Percentiles rank a stretch among this genome's conserved stretches.
Evolutionary conservation across 2,329 filamentous ascomycete species (phyloP).

Genomic region (Alternaria dauci): DNA sequence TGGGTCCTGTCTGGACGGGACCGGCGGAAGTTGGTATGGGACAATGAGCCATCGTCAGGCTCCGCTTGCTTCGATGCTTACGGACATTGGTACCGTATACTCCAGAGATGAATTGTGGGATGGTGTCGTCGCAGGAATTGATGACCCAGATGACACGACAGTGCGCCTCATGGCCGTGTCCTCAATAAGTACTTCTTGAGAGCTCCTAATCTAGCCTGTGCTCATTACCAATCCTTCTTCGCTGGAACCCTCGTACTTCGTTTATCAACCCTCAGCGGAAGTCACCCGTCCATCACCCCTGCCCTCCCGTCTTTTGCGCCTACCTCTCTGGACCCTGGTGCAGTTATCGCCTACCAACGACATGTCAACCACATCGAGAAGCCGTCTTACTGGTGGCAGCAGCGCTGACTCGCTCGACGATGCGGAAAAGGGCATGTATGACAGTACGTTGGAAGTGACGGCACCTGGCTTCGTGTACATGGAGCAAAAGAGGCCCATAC

Average conservation of each 20-base stretch:
- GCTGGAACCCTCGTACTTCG: conserved; percentile 6
- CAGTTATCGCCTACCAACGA: conserved; percentile 14
- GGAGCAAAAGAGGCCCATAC: conserved; percentile 18
- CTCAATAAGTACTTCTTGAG: conserved; percentile 26
- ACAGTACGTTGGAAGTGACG: conserved; percentile 32
- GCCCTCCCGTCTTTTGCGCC: background rate
- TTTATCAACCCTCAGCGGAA: background rate
- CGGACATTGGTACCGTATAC: conserved; percentile 22
- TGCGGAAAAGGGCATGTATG: conserved; percentile 46
- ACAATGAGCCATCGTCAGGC: conserved; percentile 13
- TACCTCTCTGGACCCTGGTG: conserved; percentile 1
- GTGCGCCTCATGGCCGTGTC: conserved; percentile 1
- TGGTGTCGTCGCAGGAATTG: conserved; percentile 13
- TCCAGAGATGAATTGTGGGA: conserved; percentile 15
- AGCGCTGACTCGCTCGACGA: conserved; percentile 41
- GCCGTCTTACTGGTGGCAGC: conserved; percentile 19
- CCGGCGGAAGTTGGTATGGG: conserved; percentile 15
- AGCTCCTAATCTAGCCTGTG: conserved; percentile 12
- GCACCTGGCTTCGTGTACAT: conserved; percentile 43
- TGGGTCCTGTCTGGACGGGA: conserved; percentile 13
- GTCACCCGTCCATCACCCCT: background rate
- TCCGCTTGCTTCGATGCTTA: conserved; percentile 12
- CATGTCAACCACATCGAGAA: conserved; percentile 35
- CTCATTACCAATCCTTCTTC: conserved; percentile 21
- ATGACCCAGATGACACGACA: conserved; percentile 13